Evolutionary conservation across 441 rosid genomes (phyloP).

Genomic region (Erysimum cheiri): DNA sequence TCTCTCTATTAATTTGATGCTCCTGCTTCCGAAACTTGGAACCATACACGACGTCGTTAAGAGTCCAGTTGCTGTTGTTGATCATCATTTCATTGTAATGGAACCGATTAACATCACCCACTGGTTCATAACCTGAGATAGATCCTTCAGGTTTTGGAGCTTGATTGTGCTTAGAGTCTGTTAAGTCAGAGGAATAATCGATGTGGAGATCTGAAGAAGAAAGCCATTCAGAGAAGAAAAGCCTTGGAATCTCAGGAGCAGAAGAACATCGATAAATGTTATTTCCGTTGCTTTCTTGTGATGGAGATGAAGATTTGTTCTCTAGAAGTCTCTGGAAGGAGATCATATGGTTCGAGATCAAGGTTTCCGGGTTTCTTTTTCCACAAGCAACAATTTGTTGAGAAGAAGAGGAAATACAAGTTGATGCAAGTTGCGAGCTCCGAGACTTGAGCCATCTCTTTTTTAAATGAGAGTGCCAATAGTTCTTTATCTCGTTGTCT

Average conservation of each 20-base stretch:
- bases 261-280: not conserved
- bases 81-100: conserved; percentile 38
- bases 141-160: conserved; percentile 33
- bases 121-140: conserved; percentile 32
- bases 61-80: conserved; percentile 44
- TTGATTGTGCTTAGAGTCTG: conserved; percentile 36
- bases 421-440: conserved; percentile 4
- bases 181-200: conserved; percentile 30
- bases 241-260: conserved; percentile 51
- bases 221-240: conserved; percentile 86
- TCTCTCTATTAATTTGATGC: not conserved
- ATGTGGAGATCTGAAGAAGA: conserved; percentile 44
- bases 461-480: conserved; percentile 89
- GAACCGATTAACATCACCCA: conserved; percentile 27
- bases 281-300: conserved; percentile 38
- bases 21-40: conserved; percentile 43
- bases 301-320: conserved; percentile 41
- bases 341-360: conserved; percentile 34
- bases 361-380: conserved; percentile 39
- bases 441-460: conserved; percentile 53
- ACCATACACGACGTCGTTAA: conserved; percentile 50
- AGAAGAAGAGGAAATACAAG: conserved; percentile 20
- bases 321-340: conserved; percentile 40
- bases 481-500: conserved; percentile 89
- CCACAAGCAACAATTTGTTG: conserved; percentile 32